Conservation (phyloP, 2,329 filamentous ascomycete genomes). For the Remersonia thermophila region DNA sequence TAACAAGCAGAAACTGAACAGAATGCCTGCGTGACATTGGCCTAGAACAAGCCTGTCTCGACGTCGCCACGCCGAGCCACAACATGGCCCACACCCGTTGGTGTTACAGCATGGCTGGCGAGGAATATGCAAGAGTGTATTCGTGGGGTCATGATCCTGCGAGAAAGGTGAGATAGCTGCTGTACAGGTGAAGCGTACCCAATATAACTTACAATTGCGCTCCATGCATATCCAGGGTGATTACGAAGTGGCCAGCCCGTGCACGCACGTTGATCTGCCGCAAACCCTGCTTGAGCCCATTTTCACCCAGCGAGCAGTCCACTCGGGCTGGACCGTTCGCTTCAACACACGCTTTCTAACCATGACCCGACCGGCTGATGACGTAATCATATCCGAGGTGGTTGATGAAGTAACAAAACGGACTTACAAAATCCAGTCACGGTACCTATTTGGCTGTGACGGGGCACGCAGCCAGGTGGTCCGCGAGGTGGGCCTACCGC, state of each 20-base stretch:
- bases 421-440: constrained; percentile 33
- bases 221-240: constrained; percentile 28
- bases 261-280: constrained; percentile 32
- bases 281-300: constrained; percentile 38
- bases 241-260: constrained; percentile 33
- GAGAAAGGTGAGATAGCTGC: constrained; percentile 12
- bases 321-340: constrained; percentile 28
- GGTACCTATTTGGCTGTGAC: constrained; percentile 49
- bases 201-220: too few relatives aligned
- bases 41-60: constrained; percentile 29
- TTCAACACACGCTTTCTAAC: constrained; percentile 29
- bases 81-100: constrained; percentile 40
- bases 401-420: constrained; percentile 14
- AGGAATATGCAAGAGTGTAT: constrained; percentile 36
- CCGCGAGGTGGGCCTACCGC: constrained; percentile 24
- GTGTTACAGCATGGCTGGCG: constrained; percentile 39
- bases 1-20: too few relatives aligned
- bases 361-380: constrained; percentile 20
- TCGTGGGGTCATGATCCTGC: constrained; percentile 33
- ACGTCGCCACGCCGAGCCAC: constrained; percentile 25
- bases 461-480: constrained; percentile 31
- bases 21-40: constrained; percentile 43
- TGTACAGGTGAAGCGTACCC: too few relatives aligned
- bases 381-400: constrained; percentile 18
- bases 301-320: constrained; percentile 28